These are phyloP conservation scores for Hippophae rhamnoides DNA, from an alignment of 306 rosid genomes.

Conservation along the genomic window DNA sequence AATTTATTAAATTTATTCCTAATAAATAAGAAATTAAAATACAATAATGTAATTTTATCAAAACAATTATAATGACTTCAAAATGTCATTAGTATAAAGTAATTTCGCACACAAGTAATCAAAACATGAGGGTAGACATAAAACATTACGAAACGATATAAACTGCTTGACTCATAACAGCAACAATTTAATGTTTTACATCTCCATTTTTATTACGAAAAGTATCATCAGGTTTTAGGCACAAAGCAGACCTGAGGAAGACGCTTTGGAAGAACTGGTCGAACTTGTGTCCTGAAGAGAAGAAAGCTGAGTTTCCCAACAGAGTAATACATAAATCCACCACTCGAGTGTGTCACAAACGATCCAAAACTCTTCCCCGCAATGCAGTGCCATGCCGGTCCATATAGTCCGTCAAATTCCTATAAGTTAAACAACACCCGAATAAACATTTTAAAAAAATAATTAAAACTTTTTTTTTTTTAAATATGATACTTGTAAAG, in stretches of 20 bases:
- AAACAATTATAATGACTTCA: too few relatives aligned
- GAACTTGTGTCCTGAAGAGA: constrained; percentile 23
- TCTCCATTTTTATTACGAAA: too few relatives aligned
- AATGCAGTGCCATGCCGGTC: constrained; percentile 27
- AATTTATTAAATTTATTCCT: too few relatives aligned
- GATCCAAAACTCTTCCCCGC: constrained; percentile 25
- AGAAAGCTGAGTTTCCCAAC: constrained; percentile 22
- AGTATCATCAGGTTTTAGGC: background rate
- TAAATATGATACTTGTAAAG: background rate
- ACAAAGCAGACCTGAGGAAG: background rate
- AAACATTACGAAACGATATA: too few relatives aligned
- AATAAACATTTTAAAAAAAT: background rate
- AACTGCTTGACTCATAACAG: too few relatives aligned
- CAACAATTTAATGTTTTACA: too few relatives aligned
- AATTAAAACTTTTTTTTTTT: background rate
- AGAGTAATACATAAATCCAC: constrained; percentile 23
- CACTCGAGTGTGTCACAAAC: constrained; percentile 22
- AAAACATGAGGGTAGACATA: too few relatives aligned
- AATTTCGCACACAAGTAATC: too few relatives aligned
- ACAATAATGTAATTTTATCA: too few relatives aligned
- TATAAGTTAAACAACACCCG: background rate
- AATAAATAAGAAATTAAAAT: too few relatives aligned
- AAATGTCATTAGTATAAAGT: too few relatives aligned
- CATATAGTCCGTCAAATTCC: constrained; percentile 16
- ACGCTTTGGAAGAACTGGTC: constrained; percentile 5